Evolutionary conservation across 352 stramenopile genomes (phyloP), one percentile per base, ranked within the genome.

Genomic region (Phytophthora ohioensis): DNA sequence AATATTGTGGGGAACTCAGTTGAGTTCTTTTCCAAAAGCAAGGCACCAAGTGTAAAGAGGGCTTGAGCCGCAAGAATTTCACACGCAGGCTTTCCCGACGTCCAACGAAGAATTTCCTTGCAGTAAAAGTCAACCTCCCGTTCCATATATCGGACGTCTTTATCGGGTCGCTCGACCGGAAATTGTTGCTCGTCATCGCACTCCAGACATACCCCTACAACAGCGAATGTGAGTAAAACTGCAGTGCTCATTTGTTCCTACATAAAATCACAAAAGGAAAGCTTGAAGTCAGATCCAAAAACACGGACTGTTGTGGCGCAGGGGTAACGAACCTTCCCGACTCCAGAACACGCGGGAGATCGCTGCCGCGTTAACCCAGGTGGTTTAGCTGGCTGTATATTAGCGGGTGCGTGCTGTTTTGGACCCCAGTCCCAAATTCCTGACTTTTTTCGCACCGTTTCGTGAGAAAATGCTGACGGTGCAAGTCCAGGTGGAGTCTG

Each of bases 41-140:
- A 58, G 0, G 64, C 47, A 0, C 83, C 86, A 46, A 95, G 67
- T 0, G 74, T 58, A 51, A 78, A 84, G 2, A 94, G 64, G 21
- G 81, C 75, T 36, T 93, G 74, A 7, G 73, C 70, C 2, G 81
- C 47, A 7, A 87, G 45, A 5, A 84, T 61, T 36, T 75, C 61
- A 57, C 67, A 68, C 43, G 69, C 64, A 13, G 70, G 49, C 4
- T 78, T 73, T 1, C 35, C 59, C 15, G 64, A 67, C 13, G 69
- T 74, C 48, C 84, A 57, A 3, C 73, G 76, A 32, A 70, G 41
- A 58, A 95, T 82, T 59, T 95, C 88, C 38, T 91, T 93, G 64
- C 79, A 88, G 54, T 91, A 95, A 73, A 91, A 93, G 7, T 91
- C 79, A 11, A 90, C 59, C 32, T 94, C 85, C 11, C 86, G 80